Percentiles rank a stretch among this genome's conserved stretches.
Evolutionary conservation across 1,139 yeast genomes (phyloP).

Genomic region (Blastobotrys serpentis): DNA sequence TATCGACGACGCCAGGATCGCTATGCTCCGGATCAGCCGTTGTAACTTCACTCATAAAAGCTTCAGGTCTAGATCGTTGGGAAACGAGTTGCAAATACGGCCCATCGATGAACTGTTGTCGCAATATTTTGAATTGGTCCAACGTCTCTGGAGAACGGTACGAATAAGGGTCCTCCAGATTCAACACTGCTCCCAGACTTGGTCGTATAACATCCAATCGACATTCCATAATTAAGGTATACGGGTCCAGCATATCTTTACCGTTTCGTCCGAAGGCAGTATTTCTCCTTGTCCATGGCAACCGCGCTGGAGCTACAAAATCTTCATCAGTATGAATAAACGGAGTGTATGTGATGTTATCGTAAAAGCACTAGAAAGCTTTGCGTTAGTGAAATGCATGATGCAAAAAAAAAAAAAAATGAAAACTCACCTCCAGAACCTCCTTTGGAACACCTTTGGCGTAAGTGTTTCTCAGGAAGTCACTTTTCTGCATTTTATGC

Average conservation of each 20-base stretch:
- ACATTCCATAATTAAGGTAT: slow-evolving; percentile 40
- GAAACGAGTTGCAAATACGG: slow-evolving; percentile 40
- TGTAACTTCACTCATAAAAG: slow-evolving; percentile 32
- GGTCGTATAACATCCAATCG: slow-evolving; percentile 40
- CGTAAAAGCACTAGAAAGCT: slow-evolving; percentile 56
- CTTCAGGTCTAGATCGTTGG: slow-evolving; percentile 40
- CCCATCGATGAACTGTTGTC: slow-evolving; percentile 36
- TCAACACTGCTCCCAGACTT: slow-evolving; percentile 30
- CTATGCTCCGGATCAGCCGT: slow-evolving; percentile 30
- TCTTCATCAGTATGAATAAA: slow-evolving; percentile 46
- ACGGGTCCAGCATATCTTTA: slow-evolving; percentile 42
- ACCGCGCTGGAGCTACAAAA: slow-evolving; percentile 21
- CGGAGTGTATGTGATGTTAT: slow-evolving; percentile 59
- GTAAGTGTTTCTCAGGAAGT: slow-evolving; percentile 52
- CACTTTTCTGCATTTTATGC: slow-evolving; percentile 59
- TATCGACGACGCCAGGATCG: slow-evolving; percentile 42
- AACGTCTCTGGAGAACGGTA: slow-evolving; percentile 29
- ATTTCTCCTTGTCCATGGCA: slow-evolving; percentile 25
- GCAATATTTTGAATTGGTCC: slow-evolving; percentile 32
- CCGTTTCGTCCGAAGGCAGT: slow-evolving; percentile 30
- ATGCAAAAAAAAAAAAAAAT: background rate
- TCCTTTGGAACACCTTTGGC: slow-evolving; percentile 44
- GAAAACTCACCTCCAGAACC: slow-evolving; percentile 37
- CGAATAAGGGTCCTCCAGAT: slow-evolving; percentile 35
- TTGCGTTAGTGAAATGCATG: too few species aligned